phyloP scores from a whole-genome alignment of 345 rosid species.

The Noccaea bulbosa region DNA sequence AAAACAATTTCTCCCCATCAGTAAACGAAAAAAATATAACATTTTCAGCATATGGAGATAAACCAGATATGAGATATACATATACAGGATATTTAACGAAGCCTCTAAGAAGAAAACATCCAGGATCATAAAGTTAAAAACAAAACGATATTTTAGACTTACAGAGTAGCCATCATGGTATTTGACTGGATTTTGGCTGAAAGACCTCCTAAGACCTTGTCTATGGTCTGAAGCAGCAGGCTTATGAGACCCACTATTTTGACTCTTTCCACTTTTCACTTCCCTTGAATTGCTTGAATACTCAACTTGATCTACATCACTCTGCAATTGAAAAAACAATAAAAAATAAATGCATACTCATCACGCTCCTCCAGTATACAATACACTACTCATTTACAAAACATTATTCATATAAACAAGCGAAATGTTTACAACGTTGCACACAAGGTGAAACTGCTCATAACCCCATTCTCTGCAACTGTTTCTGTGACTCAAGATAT shows the following conservation, averaged over 20 bases:
- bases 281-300: constrained; percentile 47
- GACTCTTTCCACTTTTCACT: constrained; percentile 49
- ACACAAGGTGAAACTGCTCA: background rate
- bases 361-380: background rate
- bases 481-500: background rate
- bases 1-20: constrained; percentile 10
- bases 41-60: background rate
- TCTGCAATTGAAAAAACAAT: constrained; percentile 50
- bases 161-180: constrained; percentile 85
- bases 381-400: background rate
- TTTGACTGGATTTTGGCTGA: constrained; percentile 74
- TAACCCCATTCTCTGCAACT: background rate
- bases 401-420: constrained; percentile 9
- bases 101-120: constrained; percentile 15
- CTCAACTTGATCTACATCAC: constrained; percentile 64
- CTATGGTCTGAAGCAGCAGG: constrained; percentile 50
- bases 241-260: constrained; percentile 46
- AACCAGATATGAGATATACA: constrained; percentile 4
- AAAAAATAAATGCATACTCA: background rate
- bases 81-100: background rate
- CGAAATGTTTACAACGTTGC: constrained; percentile 1
- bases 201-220: constrained; percentile 67
- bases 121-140: background rate
- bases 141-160: constrained; percentile 45
- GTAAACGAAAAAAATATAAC: constrained; percentile 4